Base-by-base conservation (phyloP, 768 basidiomycete genomes). In the Gymnopilus junonius region DNA sequence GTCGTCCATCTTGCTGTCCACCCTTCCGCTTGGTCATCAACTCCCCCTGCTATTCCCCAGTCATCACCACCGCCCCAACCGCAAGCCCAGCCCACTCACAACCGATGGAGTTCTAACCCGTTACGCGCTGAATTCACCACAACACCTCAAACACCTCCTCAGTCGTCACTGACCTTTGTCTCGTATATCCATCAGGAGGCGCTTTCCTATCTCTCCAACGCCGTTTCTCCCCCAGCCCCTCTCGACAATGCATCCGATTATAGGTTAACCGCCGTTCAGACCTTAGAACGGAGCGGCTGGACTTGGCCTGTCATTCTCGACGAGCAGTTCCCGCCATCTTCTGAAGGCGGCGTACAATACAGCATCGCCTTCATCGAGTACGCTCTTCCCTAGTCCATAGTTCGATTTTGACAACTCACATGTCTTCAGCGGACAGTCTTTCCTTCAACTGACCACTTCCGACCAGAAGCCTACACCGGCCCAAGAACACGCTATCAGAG, bases 1-100 rank as follows among this genome's bases (percentile, higher is more conserved):
- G 80, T 87, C 59, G 78, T 93, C 43, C 92, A 93, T 75, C 80
- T 94, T 21, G 88, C 91, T 14, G 91, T 94, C n/a, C 88, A 89
- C 70, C 89, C 90, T 23, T 89, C 89, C 27, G 89, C 89, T 57
- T 94, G 92, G 92, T 80, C 82, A 40, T 75, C 81, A 23, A 64
- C 75, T 12, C 88, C 89, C 27, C 88, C 85, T 12, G 75, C 73
- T 61, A 63, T 69, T 35, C 65, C 71, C 25, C 64, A 55, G 21
- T 59, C 68, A 15, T 60, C 37, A 31, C 51, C 59, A 39, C 62
- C 46, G 42, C 32, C 45, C 34, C 62, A 68, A 31, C 37, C 60
- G 70, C 55, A 55, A 23, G 12, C 31, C 51, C 25, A 58, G 67
- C 7, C 46, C 64, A 43, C 55, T 37, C n/a, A 35, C 12, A 29